These are phyloP conservation scores for Lichtheimia corymbifera DNA, from an alignment of 371 early-diverging fungal species.

Conservation along the genomic window DNA sequence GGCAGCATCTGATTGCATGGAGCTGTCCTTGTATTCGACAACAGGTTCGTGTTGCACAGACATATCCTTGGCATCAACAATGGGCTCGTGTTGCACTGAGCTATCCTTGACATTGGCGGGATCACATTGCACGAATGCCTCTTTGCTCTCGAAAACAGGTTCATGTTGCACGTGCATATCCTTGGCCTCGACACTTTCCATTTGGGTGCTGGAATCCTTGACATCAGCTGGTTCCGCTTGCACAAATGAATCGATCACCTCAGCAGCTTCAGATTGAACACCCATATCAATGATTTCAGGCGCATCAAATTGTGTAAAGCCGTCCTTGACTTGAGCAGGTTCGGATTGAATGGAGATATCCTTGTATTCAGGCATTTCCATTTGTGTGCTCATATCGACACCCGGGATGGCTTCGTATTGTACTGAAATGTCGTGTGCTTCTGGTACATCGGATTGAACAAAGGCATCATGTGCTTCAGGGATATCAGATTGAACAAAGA, in stretches of 20 bases:
- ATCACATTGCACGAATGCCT: conserved; percentile 14
- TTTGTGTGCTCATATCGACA: conserved; percentile 16
- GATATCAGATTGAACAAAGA: conserved; percentile 12
- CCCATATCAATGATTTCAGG: conserved; percentile 3
- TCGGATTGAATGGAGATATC: conserved; percentile 9
- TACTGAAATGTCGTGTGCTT: not conserved
- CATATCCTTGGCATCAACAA: not conserved
- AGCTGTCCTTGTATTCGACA: conserved; percentile 6
- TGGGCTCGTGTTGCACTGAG: conserved; percentile 5
- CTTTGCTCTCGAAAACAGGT: not conserved
- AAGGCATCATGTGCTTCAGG: conserved; percentile 1
- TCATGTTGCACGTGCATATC: conserved; percentile 9
- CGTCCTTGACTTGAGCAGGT: conserved; percentile 2
- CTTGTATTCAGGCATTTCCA: not conserved
- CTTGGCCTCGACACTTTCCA: not conserved
- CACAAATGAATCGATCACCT: not conserved
- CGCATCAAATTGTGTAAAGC: not conserved
- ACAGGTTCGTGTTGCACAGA: conserved; percentile 1
- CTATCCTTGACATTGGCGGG: conserved; percentile 2
- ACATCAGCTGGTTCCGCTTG: conserved; percentile 1
- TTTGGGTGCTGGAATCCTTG: not conserved
- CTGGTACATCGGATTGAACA: conserved; percentile 9
- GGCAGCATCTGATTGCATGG: conserved; percentile 10
- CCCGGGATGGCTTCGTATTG: not conserved
- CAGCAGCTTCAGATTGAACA: conserved; percentile 3